Base-by-base conservation (phyloP, 2,329 filamentous ascomycete genomes). In the Scorias spongiosa region DNA sequence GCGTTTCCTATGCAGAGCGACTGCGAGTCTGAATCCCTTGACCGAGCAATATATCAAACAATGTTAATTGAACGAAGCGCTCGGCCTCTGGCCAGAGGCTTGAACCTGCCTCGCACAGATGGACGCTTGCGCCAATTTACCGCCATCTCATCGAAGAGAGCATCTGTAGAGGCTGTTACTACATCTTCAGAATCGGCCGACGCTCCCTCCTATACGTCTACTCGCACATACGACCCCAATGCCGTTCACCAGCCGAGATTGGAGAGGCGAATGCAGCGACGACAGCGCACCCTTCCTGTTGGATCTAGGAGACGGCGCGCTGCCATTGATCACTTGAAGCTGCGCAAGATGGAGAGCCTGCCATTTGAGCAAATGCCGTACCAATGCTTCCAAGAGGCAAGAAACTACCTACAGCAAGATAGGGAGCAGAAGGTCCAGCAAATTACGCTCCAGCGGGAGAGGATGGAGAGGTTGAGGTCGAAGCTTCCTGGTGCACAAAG, bases 351-450 rank as follows among this genome's bases (percentile, higher is more conserved):
- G 54, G 74, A 68, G 32, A 66, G 72, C 49, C 68, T 94, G 41
- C 86, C 88, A 20, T 95, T 98, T 60, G 86, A 94, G 68, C 83
- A 89, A 60, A 70, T 98, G 52, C 91, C 91, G 14, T 98, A 93
- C 67, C 89, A 96, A 72, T 91, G 85, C 65, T 98, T 96, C 69
- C 91, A 98, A 66, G 88, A 95, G 67, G 91, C 91, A 36, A 78
- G 88, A 49, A 84, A 86, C 61, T 66, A 96, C 41, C 69, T 98
- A 44, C 72, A 78, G 43, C 76, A 76, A 44, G 91, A 98, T 61
- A 77, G 89, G 36, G 70, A 79, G 51, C 76, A 89, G 65, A 96
- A 94, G 68, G 56, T 96, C 42, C 67, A 72, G 48, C 70, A 80
- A 56, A 89, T 98, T 46, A 67, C 75, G 42, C 70, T 64, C 26